phyloP scores from a whole-genome alignment of 257 asterid species.

The Gardenia jasminoides region DNA sequence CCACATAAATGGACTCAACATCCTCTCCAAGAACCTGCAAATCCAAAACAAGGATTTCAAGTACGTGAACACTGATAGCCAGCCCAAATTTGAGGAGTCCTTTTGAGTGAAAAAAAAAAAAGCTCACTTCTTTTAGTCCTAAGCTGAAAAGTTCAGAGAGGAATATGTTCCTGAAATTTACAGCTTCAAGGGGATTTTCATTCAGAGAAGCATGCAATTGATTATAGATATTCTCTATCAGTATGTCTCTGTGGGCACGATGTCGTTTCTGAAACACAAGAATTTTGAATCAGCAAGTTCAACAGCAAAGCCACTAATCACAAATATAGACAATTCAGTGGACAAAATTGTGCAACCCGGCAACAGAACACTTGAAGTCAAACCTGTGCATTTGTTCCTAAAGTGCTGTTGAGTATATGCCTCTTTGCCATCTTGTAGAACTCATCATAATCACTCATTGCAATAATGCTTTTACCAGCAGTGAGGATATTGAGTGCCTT shows the following conservation, averaged over 20 bases:
- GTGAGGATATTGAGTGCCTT: conserved; percentile 76
- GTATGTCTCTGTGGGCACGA: conserved; percentile 54
- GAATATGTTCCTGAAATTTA: conserved; percentile 62
- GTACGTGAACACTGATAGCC: neutral
- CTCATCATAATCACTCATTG: conserved; percentile 77
- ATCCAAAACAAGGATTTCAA: neutral
- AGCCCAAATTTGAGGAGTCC: neutral
- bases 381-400: conserved; percentile 85
- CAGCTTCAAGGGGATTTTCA: conserved; percentile 48
- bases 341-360: neutral
- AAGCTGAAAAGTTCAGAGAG: conserved; percentile 76
- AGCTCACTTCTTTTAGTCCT: conserved; percentile 64
- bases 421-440: conserved; percentile 56
- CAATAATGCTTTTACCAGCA: conserved; percentile 58
- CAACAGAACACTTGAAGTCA: neutral
- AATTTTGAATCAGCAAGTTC: neutral
- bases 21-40: conserved; percentile 69
- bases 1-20: conserved; percentile 54
- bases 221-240: conserved; percentile 43
- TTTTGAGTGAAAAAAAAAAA: neutral
- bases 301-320: neutral
- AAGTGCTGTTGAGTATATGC: conserved; percentile 53
- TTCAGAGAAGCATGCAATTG: conserved; percentile 39
- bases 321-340: neutral
- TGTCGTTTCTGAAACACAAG: conserved; percentile 56